Percentiles rank a stretch among this genome's conserved stretches.
These are phyloP conservation scores for Copromyces sp. DNA, from an alignment of 495 filamentous ascomycete genomes.

Conservation along the genomic window DNA sequence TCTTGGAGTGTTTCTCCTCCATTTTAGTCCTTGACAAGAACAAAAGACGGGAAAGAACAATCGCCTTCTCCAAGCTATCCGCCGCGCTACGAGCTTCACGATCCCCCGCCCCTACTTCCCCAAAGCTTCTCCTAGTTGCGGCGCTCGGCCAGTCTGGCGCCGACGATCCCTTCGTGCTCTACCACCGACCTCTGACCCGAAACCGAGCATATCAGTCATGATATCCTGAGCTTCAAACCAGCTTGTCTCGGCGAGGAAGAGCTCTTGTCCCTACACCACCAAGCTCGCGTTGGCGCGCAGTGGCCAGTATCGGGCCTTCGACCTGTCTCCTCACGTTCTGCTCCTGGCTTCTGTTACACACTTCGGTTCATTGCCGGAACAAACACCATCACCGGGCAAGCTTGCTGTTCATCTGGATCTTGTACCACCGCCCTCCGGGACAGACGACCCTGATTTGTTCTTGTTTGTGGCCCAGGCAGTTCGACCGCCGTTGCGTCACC, in stretches of 20 bases:
- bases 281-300: slow-evolving; percentile 6
- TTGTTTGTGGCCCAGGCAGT: slow-evolving; percentile 6
- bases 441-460: slow-evolving; percentile 15
- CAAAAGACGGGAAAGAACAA: not conserved
- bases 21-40: not conserved
- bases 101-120: not conserved
- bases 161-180: not conserved
- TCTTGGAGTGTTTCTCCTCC: not conserved
- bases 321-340: not conserved
- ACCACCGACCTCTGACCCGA: slow-evolving; percentile 3
- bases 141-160: not conserved
- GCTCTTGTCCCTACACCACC: slow-evolving; percentile 7
- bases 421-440: not conserved
- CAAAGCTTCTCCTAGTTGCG: not conserved
- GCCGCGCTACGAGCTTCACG: not conserved
- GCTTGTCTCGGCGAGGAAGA: slow-evolving; percentile 21
- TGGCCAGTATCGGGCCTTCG: not conserved
- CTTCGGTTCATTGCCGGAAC: not conserved
- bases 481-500: slow-evolving; percentile 11
- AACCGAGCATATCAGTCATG: slow-evolving; percentile 19
- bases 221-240: slow-evolving; percentile 21
- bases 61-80: not conserved
- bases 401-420: not conserved
- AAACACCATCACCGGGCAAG: not conserved
- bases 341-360: not conserved